Evolutionary conservation across 2,329 filamentous ascomycete species (phyloP).

Genomic region (Claviceps pazoutovae): DNA sequence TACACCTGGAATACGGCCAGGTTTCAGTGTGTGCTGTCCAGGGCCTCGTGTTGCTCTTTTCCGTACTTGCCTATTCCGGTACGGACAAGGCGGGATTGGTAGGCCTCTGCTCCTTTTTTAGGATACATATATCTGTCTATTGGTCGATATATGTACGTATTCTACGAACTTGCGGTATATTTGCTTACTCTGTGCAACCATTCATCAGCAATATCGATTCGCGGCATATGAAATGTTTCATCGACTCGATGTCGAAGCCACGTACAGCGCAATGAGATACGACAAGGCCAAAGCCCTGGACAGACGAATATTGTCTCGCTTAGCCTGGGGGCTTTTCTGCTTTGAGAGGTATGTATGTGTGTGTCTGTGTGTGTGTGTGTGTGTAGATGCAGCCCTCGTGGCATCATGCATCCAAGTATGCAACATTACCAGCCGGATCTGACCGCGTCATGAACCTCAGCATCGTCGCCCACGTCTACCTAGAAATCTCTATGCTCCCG

Average conservation of each 20-base stretch:
- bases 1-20: constrained; percentile 11
- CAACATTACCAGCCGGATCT: background rate
- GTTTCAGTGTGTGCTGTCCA: constrained; percentile 11
- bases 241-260: constrained; percentile 5
- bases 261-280: constrained; percentile 3
- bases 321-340: constrained; percentile 10
- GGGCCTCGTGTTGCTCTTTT: constrained; percentile 10
- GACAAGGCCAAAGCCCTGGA: background rate
- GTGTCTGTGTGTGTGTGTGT: background rate
- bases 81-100: constrained; percentile 8
- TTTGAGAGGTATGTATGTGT: constrained; percentile 10
- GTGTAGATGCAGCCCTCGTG: background rate
- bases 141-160: too few species aligned
- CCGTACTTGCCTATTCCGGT: constrained; percentile 6
- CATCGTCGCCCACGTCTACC: constrained; percentile 7
- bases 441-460: background rate
- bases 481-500: constrained; percentile 6
- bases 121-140: background rate
- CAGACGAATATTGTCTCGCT: constrained; percentile 5
- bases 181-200: background rate
- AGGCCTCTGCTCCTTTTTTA: background rate
- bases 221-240: constrained; percentile 11
- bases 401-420: background rate
- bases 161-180: background rate
- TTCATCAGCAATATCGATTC: constrained; percentile 10